Percentiles rank a stretch among this genome's conserved stretches.
These are phyloP conservation scores for Plasmodium coatneyi DNA, from an alignment of 169 alveolate species.

Conservation along the genomic window DNA sequence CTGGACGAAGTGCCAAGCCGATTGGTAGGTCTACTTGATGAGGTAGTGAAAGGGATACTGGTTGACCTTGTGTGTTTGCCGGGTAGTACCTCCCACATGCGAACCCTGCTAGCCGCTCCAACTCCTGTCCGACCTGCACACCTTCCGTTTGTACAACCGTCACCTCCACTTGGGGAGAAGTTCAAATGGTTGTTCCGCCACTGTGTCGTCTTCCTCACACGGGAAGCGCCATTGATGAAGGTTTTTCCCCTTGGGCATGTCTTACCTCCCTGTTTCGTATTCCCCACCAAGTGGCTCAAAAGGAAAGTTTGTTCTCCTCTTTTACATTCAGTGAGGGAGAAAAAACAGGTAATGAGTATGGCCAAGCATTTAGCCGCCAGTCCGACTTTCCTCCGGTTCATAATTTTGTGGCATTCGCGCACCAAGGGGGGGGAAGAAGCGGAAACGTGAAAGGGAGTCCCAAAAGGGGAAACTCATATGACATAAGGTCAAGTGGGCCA, in stretches of 20 bases:
- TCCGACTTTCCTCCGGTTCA: neutral
- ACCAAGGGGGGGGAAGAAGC: neutral
- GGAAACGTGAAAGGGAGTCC: neutral
- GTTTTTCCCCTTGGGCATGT: neutral
- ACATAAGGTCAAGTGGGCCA: no score
- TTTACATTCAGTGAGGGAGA: neutral
- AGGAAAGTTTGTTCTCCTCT: neutral
- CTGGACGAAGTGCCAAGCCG: neutral
- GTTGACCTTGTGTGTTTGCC: neutral
- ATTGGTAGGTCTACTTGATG: neutral
- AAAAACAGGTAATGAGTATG: neutral
- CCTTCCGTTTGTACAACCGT: neutral
- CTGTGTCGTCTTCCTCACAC: neutral
- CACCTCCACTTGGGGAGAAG: neutral
- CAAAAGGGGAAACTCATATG: no score
- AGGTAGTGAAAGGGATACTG: neutral
- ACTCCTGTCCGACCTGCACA: neutral
- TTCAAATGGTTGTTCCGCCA: neutral
- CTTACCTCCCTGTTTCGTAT: neutral
- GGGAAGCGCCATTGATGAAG: neutral
- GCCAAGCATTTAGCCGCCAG: neutral
- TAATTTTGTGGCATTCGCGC: neutral
- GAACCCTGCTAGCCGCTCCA: no score
- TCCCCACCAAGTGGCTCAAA: neutral
- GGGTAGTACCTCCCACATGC: neutral